Percentiles rank a stretch among this genome's conserved stretches.
phyloP scores from a whole-genome alignment of 495 filamentous ascomycete species.

The Hypoxylon lienhwacheense region DNA sequence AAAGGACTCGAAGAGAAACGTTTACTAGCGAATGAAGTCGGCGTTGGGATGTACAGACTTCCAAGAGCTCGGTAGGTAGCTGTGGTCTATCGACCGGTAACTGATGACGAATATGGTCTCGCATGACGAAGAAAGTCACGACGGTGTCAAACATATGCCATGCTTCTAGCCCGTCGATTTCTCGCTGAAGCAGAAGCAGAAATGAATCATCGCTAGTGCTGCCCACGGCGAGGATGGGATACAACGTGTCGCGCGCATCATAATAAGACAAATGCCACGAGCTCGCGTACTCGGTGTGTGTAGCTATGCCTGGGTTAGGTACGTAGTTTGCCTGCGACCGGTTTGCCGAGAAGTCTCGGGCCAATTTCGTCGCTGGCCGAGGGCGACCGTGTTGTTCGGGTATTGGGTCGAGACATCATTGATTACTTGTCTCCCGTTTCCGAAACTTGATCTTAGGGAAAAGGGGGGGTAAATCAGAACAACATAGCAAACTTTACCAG shows the following conservation, averaged over 20 bases:
- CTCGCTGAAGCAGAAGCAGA: slow-evolving; percentile 2
- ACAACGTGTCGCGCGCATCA: slow-evolving; percentile 20
- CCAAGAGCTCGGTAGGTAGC: slow-evolving; percentile 17
- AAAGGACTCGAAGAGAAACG: slow-evolving; percentile 1
- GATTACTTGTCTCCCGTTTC: slow-evolving; percentile 27
- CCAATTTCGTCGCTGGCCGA: slow-evolving; percentile 24
- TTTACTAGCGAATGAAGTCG: slow-evolving; percentile 10
- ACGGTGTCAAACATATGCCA: slow-evolving; percentile 16
- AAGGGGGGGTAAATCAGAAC: slow-evolving; percentile 1
- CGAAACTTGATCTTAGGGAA: slow-evolving; percentile 20
- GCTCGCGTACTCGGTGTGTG: slow-evolving; percentile 19
- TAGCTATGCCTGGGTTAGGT: slow-evolving; percentile 18
- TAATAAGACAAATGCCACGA: slow-evolving; percentile 34
- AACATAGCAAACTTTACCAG: slow-evolving; percentile 24
- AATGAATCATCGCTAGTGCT: slow-evolving; percentile 7
- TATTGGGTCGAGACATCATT: slow-evolving; percentile 26
- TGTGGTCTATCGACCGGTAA: not conserved
- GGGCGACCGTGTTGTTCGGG: slow-evolving; percentile 7
- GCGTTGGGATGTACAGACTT: slow-evolving; percentile 7
- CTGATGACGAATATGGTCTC: slow-evolving; percentile 26
- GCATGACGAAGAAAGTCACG: slow-evolving; percentile 21
- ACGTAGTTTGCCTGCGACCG: slow-evolving; percentile 24
- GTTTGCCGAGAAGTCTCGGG: slow-evolving; percentile 32
- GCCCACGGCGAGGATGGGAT: slow-evolving; percentile 5
- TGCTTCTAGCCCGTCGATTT: slow-evolving; percentile 1